Evolutionary conservation across 352 stramenopile species (phyloP).

Genomic region (Nothophytophthora sp.): DNA sequence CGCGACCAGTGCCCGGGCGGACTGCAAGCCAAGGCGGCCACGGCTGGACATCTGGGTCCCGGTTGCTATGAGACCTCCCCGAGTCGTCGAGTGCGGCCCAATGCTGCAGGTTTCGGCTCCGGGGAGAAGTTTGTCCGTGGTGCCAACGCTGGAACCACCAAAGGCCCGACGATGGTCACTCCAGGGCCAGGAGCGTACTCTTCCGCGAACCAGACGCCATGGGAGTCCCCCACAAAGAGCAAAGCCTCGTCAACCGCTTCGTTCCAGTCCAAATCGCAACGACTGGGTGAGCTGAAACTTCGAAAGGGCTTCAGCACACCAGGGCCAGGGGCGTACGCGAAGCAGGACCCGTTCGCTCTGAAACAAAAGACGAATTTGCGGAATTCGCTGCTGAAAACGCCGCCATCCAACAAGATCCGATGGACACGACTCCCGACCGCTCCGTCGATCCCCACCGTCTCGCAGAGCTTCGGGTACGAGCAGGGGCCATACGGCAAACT

Average conservation of each 20-base stretch:
- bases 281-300: constrained; percentile 29
- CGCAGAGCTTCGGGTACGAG: constrained; percentile 83
- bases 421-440: constrained; percentile 71
- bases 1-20: constrained; percentile 48
- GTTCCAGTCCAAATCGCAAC: constrained; percentile 59
- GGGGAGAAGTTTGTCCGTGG: constrained; percentile 50
- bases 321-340: constrained; percentile 60
- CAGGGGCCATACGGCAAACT: constrained; percentile 73
- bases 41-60: constrained; percentile 45
- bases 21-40: constrained; percentile 26
- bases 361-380: constrained; percentile 50
- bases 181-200: constrained; percentile 58
- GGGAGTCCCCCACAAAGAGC: constrained; percentile 61
- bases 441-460: constrained; percentile 68
- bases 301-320: constrained; percentile 42
- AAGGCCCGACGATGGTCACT: constrained; percentile 48
- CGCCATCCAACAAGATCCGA: constrained; percentile 49
- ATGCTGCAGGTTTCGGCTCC: constrained; percentile 60
- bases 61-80: constrained; percentile 63
- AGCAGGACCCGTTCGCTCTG: constrained; percentile 44
- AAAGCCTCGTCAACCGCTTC: constrained; percentile 38
- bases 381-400: constrained; percentile 27
- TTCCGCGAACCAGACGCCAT: constrained; percentile 39
- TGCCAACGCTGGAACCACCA: constrained; percentile 26
- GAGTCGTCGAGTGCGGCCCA: constrained; percentile 40